Evolutionary conservation across 495 filamentous ascomycete species (phyloP).

Genomic region (Delitschia confertaspora): DNA sequence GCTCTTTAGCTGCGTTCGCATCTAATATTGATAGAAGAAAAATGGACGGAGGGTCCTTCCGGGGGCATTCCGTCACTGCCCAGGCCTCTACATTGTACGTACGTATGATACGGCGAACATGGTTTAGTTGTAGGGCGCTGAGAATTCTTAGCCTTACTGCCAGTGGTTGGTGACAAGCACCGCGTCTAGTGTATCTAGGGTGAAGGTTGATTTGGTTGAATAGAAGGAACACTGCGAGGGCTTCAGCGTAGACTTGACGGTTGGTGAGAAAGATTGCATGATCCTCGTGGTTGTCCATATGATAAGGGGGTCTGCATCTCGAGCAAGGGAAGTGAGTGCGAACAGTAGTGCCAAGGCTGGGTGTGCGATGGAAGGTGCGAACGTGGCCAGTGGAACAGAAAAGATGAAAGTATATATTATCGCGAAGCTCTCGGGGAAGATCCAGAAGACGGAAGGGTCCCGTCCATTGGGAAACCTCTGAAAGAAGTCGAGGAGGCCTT

Average conservation of each 20-base stretch:
- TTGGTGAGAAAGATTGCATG: constrained; percentile 6
- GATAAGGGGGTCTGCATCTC: neutral
- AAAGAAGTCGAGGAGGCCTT: neutral
- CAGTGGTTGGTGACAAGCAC: neutral
- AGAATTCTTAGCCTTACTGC: neutral
- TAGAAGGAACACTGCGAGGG: constrained; percentile 2
- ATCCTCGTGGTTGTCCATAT: neutral
- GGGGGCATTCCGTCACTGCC: neutral
- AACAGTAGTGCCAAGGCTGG: too few species aligned
- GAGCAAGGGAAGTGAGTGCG: neutral
- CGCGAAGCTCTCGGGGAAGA: constrained; percentile 13
- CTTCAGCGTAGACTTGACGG: constrained; percentile 13
- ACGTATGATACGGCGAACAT: neutral
- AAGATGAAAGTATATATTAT: constrained; percentile 12
- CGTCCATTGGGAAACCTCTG: constrained; percentile 2
- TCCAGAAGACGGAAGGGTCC: constrained; percentile 7
- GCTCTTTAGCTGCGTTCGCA: neutral
- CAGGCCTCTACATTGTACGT: neutral
- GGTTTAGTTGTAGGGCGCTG: neutral
- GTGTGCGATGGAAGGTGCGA: too few species aligned
- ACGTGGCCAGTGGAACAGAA: neutral
- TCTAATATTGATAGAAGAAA: too few species aligned
- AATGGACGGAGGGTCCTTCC: neutral
- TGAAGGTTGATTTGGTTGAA: constrained; percentile 1
- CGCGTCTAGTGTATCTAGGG: neutral